phyloP scores from a whole-genome alignment of 805 yeast genomes.

The Brettanomyces nanus region DNA sequence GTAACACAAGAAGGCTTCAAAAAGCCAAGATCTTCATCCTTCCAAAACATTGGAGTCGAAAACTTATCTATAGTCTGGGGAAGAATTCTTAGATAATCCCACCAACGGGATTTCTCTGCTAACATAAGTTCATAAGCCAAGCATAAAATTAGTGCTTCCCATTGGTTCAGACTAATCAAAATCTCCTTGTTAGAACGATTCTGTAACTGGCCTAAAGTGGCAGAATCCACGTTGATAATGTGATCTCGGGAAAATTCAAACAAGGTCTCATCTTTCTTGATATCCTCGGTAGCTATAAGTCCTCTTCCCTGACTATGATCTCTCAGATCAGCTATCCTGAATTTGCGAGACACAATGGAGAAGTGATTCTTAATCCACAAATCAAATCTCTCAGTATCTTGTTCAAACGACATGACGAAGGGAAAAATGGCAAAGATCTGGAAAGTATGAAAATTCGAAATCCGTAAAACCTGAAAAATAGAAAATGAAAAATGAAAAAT shows the following conservation, averaged over 20 bases:
- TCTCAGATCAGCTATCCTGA: constrained; percentile 56
- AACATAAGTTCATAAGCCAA: constrained; percentile 53
- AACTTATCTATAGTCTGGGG: constrained; percentile 40
- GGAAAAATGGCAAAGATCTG: no score
- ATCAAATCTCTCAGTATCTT: constrained; percentile 32
- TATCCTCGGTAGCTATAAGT: constrained; percentile 54
- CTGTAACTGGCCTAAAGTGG: constrained; percentile 30
- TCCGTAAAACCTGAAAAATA: no score
- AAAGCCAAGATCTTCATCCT: constrained; percentile 42
- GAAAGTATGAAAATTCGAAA: no score
- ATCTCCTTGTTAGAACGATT: constrained; percentile 27
- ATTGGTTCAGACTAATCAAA: constrained; percentile 43
- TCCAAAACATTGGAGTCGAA: constrained; percentile 78
- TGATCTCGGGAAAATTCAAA: constrained; percentile 60
- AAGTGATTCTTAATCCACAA: constrained; percentile 38
- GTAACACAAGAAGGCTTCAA: constrained; percentile 67
- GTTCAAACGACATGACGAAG: no score
- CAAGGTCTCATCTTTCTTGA: constrained; percentile 52
- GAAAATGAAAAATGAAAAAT: no score
- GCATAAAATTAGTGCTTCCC: constrained; percentile 72
- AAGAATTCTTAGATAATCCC: constrained; percentile 59
- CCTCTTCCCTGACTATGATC: constrained; percentile 66
- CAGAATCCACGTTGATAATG: constrained; percentile 52
- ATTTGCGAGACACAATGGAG: constrained; percentile 44
- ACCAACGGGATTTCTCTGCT: constrained; percentile 50